Percentiles rank a stretch among this genome's conserved stretches.
Conservation (phyloP, 768 basidiomycete species). For the Hygrophoropsis aurantiaca region DNA sequence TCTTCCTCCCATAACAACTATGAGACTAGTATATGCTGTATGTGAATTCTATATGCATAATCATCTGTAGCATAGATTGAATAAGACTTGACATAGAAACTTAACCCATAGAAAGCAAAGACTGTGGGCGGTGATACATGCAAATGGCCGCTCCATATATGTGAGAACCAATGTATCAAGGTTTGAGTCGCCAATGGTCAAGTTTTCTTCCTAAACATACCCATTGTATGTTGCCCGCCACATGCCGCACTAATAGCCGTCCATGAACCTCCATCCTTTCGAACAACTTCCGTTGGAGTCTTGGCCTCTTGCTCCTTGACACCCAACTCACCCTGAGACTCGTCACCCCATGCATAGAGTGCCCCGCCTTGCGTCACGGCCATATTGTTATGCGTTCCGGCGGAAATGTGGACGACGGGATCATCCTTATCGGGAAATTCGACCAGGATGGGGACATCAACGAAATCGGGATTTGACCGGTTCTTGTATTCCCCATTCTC, state of each 20-base stretch:
- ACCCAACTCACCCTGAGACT: slow-evolving; percentile 76
- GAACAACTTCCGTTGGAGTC: slow-evolving; percentile 67
- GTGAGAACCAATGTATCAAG: slow-evolving; percentile 3
- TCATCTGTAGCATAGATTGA: too few relatives aligned
- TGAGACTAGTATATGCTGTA: too few relatives aligned
- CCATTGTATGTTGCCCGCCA: slow-evolving; percentile 79
- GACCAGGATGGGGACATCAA: slow-evolving; percentile 65
- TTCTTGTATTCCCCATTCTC: slow-evolving; percentile 68
- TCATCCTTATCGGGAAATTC: slow-evolving; percentile 64
- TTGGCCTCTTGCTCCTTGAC: slow-evolving; percentile 58
- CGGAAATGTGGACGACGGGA: slow-evolving; percentile 62
- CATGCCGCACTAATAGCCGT: slow-evolving; percentile 58
- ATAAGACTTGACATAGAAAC: too few relatives aligned
- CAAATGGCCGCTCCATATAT: slow-evolving; percentile 1
- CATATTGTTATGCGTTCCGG: slow-evolving; percentile 72
- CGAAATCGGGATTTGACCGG: slow-evolving; percentile 52
- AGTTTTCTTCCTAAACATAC: slow-evolving; percentile 64
- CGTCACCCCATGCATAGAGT: slow-evolving; percentile 76
- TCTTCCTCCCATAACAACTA: too few relatives aligned
- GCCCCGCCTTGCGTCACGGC: slow-evolving; percentile 68
- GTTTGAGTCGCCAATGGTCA: slow-evolving; percentile 9
- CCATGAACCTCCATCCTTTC: slow-evolving; percentile 72
- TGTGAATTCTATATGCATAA: too few relatives aligned
- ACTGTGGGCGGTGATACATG: too few relatives aligned
- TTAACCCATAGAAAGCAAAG: too few relatives aligned